Evolutionary conservation across 2,329 filamentous ascomycete species (phyloP).

Genomic region (Fusarium circinatum): DNA sequence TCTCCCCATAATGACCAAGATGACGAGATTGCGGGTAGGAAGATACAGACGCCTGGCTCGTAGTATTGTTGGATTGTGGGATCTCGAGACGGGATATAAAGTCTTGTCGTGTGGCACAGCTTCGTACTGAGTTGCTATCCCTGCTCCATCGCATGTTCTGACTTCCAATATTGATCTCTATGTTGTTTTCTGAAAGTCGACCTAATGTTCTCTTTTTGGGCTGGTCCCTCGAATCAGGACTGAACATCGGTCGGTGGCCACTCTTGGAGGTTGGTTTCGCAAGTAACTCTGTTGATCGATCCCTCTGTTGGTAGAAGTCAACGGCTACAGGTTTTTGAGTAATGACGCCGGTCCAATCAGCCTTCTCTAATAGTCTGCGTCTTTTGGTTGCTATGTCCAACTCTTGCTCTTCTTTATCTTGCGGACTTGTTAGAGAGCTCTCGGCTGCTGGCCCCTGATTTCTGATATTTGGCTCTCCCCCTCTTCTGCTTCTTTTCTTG

Average conservation of each 20-base stretch:
- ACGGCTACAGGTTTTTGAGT: constrained; percentile 46
- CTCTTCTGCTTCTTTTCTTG: background rate
- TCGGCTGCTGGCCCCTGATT: background rate
- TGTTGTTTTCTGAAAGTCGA: background rate
- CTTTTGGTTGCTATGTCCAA: constrained; percentile 39
- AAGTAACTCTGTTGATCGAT: background rate
- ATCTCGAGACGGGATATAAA: background rate
- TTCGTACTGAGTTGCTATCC: constrained; percentile 43
- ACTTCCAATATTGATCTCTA: constrained; percentile 46
- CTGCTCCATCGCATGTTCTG: constrained; percentile 46
- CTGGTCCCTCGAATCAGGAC: background rate
- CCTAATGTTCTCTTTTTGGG: background rate
- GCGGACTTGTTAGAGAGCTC: background rate
- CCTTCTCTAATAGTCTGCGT: constrained; percentile 40
- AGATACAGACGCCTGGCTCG: background rate
- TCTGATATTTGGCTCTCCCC: background rate
- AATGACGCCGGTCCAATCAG: constrained; percentile 47
- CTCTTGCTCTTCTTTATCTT: background rate
- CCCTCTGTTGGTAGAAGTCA: constrained; percentile 31
- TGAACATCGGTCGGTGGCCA: background rate
- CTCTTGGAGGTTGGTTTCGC: background rate
- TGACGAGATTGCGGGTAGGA: background rate
- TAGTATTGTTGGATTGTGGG: background rate
- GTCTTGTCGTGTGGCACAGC: constrained; percentile 4
- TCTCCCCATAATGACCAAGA: background rate